phyloP scores from a whole-genome alignment of 2,329 filamentous ascomycete genomes.

The Zymoseptoria pseudotritici region DNA sequence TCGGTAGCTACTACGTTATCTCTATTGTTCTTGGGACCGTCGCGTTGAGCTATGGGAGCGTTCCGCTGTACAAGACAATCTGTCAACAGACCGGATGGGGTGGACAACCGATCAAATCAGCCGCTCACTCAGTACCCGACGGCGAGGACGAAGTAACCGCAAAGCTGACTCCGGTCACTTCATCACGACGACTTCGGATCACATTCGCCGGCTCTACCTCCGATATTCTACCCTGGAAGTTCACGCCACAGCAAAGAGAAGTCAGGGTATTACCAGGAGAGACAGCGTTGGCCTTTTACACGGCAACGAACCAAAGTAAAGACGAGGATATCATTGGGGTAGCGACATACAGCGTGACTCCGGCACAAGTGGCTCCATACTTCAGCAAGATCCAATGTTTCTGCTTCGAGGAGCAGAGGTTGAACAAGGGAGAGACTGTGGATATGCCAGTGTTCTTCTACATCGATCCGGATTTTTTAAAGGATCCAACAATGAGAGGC shows the following conservation, averaged over 20 bases:
- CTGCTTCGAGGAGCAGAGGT: conserved; percentile 90
- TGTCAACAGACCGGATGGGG: conserved; percentile 86
- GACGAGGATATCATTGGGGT: conserved; percentile 90
- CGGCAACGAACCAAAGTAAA: conserved; percentile 81
- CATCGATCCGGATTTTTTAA: conserved; percentile 89
- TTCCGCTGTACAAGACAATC: conserved; percentile 85
- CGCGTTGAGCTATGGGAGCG: conserved; percentile 72
- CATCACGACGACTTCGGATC: conserved; percentile 79
- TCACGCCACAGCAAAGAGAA: conserved; percentile 91
- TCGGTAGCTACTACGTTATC: conserved; percentile 61
- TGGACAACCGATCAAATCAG: conserved; percentile 80
- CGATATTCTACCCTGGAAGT: conserved; percentile 94
- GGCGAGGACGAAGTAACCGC: conserved; percentile 47
- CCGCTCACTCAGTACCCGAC: conserved; percentile 68
- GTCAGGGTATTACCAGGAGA: conserved; percentile 92
- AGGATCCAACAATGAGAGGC: conserved; percentile 84
- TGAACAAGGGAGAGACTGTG: conserved; percentile 92
- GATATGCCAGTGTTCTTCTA: conserved; percentile 99
- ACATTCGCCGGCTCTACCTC: conserved; percentile 96
- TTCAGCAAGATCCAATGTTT: conserved; percentile 99
- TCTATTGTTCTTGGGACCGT: conserved; percentile 74
- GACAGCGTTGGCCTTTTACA: conserved; percentile 95
- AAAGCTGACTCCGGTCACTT: conserved; percentile 71
- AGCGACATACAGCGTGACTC: conserved; percentile 94
- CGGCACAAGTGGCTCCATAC: conserved; percentile 90